Evolutionary conservation across 139 green algal genomes (phyloP), one percentile per base, ranked within the genome.

Genomic region (Picochlorum sp.): DNA sequence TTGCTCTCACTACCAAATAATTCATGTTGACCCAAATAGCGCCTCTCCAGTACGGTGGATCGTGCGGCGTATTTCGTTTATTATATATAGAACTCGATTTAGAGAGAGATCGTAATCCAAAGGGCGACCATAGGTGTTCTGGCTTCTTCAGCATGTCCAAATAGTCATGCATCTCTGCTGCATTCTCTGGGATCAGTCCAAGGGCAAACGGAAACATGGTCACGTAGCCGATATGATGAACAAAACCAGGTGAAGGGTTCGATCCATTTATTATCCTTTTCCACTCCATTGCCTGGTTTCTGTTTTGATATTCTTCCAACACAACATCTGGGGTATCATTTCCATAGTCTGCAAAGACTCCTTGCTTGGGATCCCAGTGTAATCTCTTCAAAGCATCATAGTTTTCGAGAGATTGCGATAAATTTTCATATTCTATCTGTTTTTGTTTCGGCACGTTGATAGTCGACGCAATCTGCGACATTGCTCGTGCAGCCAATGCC

Each of bases 21-120:
- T 98, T 98, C 66, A 97, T 66, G 75, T 98, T 97, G 64, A 96
- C 78, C 92, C 92, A 98, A 52, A 98, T 77, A 21, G 83, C 65
- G 2, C 86, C 85, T 2, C 92, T 73, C 92, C 92, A 98, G 77
- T 97, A 97, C 13, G 91, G 91, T 5, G 77, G 68, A 68, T 97
- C 90, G 64, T 97, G 83, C 64, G 83, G 64, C 1, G 92, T 98
- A 77, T 98, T 98, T 64, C 82, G 71, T 63, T 62, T 67, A 52
- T 76, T 69, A 73, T 96, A 92, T 38, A 96, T 61, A 37, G 62
- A 71, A 56, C 74, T 85, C 28, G 34, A 63, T 11, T 69, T 52
- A 20, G 68, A 74, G 11, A 88, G 74, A 1, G 66, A 88, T 34
- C 89, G 78, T 24, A 97, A 76, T 13, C 91, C 91, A 44, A 80